Conservation (phyloP, 2,329 filamentous ascomycete species). For the Aspergillus puulaauensis region DNA sequence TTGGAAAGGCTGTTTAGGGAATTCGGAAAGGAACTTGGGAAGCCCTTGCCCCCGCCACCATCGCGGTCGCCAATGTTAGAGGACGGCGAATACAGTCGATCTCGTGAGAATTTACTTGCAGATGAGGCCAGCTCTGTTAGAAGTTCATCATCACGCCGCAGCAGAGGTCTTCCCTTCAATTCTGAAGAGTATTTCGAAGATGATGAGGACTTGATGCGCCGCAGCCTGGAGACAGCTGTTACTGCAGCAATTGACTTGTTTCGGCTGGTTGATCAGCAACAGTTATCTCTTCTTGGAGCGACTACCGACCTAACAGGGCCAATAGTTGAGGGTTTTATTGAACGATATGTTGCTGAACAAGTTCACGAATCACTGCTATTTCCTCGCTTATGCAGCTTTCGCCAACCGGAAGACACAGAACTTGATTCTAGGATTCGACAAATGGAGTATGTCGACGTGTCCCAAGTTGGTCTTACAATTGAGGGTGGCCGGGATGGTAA, state of each 20-base stretch:
- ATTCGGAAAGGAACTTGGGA: constrained; percentile 81
- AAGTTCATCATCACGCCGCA: constrained; percentile 34
- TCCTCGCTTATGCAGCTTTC: constrained; percentile 74
- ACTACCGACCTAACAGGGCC: constrained; percentile 93
- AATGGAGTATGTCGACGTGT: constrained; percentile 92
- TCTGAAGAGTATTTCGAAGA: constrained; percentile 77
- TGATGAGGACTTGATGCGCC: constrained; percentile 87
- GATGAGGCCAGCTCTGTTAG: constrained; percentile 35
- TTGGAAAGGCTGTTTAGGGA: constrained; percentile 87
- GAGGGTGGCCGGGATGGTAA: constrained; percentile 77
- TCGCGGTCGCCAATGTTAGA: constrained; percentile 48
- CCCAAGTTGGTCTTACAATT: constrained; percentile 86
- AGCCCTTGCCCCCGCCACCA: constrained; percentile 74
- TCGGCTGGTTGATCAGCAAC: constrained; percentile 91
- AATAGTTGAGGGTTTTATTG: constrained; percentile 88
- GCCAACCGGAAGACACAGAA: constrained; percentile 78
- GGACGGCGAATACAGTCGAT: constrained; percentile 52
- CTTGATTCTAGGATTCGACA: constrained; percentile 86
- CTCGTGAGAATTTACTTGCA: constrained; percentile 37
- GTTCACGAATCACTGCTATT: constrained; percentile 84
- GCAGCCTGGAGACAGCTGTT: constrained; percentile 85
- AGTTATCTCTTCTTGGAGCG: constrained; percentile 84
- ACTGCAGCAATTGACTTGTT: constrained; percentile 94
- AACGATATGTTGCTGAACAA: constrained; percentile 90
- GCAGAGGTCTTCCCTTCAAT: constrained; percentile 49